Conservation (phyloP, 306 rosid genomes). For the Dryas octopetala region DNA sequence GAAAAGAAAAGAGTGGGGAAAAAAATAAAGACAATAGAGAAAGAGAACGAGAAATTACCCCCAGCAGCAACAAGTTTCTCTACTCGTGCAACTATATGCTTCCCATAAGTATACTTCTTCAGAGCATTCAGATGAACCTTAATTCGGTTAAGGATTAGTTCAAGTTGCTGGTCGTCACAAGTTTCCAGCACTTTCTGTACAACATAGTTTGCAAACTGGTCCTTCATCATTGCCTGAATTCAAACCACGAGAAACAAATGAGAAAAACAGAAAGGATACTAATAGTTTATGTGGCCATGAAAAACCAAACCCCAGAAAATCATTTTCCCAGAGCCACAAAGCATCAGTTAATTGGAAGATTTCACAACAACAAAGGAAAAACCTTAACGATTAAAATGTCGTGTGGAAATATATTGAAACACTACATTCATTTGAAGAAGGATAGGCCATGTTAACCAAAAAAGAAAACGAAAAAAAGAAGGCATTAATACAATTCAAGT, state of each 20-base stretch:
- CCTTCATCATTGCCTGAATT: constrained; percentile 63
- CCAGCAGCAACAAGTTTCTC: constrained; percentile 69
- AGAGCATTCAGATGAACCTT: constrained; percentile 62
- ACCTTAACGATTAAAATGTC: background rate
- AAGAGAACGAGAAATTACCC: constrained; percentile 30
- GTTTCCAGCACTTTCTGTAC: constrained; percentile 65
- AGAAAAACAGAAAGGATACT: background rate
- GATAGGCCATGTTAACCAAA: background rate
- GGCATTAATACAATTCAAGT: background rate
- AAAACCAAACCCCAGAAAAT: background rate
- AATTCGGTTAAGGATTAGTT: constrained; percentile 57
- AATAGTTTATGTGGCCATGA: background rate
- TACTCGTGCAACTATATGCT: constrained; percentile 66
- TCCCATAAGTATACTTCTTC: constrained; percentile 62
- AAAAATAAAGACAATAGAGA: background rate
- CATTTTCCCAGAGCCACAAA: background rate
- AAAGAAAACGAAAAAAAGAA: background rate
- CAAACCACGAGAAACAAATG: background rate
- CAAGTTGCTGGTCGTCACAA: constrained; percentile 64
- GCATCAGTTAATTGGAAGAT: background rate
- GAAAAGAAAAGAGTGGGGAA: background rate
- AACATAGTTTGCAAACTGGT: constrained; percentile 63
- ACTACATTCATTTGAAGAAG: background rate
- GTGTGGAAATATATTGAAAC: background rate
- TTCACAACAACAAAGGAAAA: background rate